A percentile compares a stretch with the other conserved stretches of the same genome.
These are phyloP conservation scores for Suillus tomentosus DNA, from an alignment of 768 basidiomycete genomes.

Conservation along the genomic window DNA sequence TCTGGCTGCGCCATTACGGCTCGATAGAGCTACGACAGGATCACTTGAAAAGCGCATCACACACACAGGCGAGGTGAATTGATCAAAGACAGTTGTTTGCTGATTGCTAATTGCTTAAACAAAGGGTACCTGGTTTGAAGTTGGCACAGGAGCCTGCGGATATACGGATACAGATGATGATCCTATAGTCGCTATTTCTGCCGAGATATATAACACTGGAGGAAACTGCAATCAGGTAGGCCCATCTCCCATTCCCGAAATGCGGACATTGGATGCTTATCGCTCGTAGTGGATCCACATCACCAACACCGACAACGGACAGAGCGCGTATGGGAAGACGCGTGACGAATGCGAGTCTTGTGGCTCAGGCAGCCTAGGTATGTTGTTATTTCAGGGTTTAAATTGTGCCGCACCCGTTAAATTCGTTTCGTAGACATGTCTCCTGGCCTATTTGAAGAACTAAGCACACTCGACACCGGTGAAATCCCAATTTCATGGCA, in stretches of 20 bases:
- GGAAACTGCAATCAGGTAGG: constrained; percentile 63
- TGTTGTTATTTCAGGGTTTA: constrained; percentile 19
- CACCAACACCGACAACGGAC: constrained; percentile 57
- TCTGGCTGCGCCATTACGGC: constrained; percentile 42
- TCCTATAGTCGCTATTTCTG: constrained; percentile 63
- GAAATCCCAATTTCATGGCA: constrained; percentile 60
- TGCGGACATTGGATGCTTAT: constrained; percentile 4
- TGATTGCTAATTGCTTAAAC: background rate
- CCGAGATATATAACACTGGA: constrained; percentile 53
- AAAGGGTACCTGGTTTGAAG: constrained; percentile 71
- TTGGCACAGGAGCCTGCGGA: constrained; percentile 67
- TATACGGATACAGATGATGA: constrained; percentile 47
- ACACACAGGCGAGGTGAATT: constrained; percentile 57
- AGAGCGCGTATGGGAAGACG: constrained; percentile 48
- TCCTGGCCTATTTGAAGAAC: constrained; percentile 54
- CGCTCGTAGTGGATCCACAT: constrained; percentile 56
- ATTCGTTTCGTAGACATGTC: constrained; percentile 58
- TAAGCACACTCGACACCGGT: constrained; percentile 51
- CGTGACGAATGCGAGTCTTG: constrained; percentile 65
- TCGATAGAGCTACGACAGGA: constrained; percentile 21
- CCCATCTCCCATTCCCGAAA: background rate
- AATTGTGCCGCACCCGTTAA: constrained; percentile 10
- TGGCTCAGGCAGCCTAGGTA: constrained; percentile 56
- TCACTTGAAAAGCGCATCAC: constrained; percentile 53
- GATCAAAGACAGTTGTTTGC: background rate